Conservation (phyloP, 139 green algal genomes). For the Volvox reticuliferus region DNA sequence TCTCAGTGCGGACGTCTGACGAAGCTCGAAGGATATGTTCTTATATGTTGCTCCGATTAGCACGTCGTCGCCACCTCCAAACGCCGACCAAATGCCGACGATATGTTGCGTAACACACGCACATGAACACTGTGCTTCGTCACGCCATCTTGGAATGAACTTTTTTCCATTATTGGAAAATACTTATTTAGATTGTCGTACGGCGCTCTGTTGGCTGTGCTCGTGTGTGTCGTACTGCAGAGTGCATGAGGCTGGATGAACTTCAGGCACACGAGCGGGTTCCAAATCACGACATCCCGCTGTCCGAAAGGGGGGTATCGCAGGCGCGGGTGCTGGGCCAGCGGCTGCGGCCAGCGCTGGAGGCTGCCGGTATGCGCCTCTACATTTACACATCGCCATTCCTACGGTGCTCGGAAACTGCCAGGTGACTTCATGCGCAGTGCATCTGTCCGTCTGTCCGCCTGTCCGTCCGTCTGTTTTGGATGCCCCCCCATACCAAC, state of each 20-base stretch:
- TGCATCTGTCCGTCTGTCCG: neutral
- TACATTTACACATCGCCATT: slow-evolving; percentile 49
- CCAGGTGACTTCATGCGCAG: neutral
- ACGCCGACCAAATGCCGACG: too few species aligned
- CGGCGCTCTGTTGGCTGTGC: neutral
- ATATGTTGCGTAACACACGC: too few species aligned
- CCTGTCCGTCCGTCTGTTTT: too few species aligned
- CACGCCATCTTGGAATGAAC: too few species aligned
- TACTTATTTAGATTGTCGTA: too few species aligned
- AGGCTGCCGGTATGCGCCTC: neutral
- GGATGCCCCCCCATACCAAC: too few species aligned
- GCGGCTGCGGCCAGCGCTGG: slow-evolving; percentile 18
- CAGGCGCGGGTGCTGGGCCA: slow-evolving; percentile 34
- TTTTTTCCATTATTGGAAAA: too few species aligned
- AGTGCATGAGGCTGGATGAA: slow-evolving; percentile 42
- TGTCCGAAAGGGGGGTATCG: neutral
- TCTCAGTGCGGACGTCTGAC: too few species aligned
- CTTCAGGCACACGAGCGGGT: slow-evolving; percentile 45
- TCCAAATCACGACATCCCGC: slow-evolving; percentile 52
- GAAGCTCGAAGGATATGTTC: too few species aligned
- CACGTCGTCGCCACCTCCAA: too few species aligned
- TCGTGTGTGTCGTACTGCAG: neutral
- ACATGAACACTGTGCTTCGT: too few species aligned
- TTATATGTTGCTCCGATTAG: too few species aligned
- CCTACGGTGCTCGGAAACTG: slow-evolving; percentile 36